phyloP scores from a whole-genome alignment of 2,329 filamentous ascomycete genomes.

The Phaeophleospora eucalypticola region DNA sequence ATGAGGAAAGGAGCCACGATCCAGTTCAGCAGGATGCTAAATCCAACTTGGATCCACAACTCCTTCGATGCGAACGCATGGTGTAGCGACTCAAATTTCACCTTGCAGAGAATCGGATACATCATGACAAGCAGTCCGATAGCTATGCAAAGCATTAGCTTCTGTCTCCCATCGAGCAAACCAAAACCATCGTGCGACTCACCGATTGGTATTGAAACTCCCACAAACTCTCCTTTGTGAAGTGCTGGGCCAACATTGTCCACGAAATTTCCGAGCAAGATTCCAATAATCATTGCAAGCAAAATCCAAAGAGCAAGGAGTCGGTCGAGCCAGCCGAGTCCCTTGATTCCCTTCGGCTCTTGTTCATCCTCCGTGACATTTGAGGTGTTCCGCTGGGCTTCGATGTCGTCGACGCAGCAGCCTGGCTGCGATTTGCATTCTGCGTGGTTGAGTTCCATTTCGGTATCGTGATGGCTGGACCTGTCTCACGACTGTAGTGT shows the following conservation, averaged over 20 bases:
- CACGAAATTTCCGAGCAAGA: slow-evolving; percentile 73
- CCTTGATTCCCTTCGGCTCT: too few species aligned
- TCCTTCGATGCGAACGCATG: slow-evolving; percentile 56
- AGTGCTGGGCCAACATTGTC: slow-evolving; percentile 57
- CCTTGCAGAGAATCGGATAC: slow-evolving; percentile 88
- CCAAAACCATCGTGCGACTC: neutral
- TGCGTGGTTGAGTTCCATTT: too few species aligned
- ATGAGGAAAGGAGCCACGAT: slow-evolving; percentile 80
- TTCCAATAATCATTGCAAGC: slow-evolving; percentile 70
- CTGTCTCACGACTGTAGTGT: too few species aligned
- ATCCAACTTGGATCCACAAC: slow-evolving; percentile 74
- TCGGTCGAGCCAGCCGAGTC: slow-evolving; percentile 42
- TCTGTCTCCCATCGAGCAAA: slow-evolving; percentile 33
- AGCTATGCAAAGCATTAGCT: slow-evolving; percentile 40
- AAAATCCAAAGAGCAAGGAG: slow-evolving; percentile 62
- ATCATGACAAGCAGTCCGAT: slow-evolving; percentile 85
- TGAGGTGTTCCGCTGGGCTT: too few species aligned
- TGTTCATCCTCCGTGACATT: too few species aligned
- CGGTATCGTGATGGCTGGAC: too few species aligned
- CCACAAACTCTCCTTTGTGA: slow-evolving; percentile 68
- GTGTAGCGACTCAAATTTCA: slow-evolving; percentile 72
- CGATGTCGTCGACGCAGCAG: too few species aligned
- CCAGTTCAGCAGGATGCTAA: slow-evolving; percentile 66
- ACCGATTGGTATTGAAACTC: slow-evolving; percentile 62
- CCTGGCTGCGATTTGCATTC: too few species aligned